These are phyloP conservation scores for Phytophthora boehmeriae DNA, from an alignment of 352 stramenopile species.

Conservation along the genomic window DNA sequence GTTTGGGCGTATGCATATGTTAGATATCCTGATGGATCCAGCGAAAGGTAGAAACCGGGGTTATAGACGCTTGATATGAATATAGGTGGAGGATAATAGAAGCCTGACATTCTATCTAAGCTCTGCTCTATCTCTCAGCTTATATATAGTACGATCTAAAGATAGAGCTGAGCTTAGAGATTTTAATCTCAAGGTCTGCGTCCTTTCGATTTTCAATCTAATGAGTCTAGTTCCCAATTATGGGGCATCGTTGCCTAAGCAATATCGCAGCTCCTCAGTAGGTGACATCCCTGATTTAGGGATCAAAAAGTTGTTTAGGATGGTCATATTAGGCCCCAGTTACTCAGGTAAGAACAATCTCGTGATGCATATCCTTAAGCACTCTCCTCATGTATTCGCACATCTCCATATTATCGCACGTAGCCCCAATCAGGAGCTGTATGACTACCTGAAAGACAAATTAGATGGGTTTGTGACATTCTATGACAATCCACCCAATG, in stretches of 20 bases:
- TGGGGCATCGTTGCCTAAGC: slow-evolving; percentile 3
- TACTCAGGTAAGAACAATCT: slow-evolving; percentile 17
- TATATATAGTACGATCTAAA: neutral
- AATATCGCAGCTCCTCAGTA: neutral
- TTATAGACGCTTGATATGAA: neutral
- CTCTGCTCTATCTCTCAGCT: neutral
- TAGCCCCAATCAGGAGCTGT: slow-evolving; percentile 3
- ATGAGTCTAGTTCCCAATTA: slow-evolving; percentile 3
- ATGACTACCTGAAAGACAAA: slow-evolving; percentile 10
- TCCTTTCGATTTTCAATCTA: no score
- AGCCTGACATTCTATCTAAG: neutral
- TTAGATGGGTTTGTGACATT: slow-evolving; percentile 6
- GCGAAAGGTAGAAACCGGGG: neutral
- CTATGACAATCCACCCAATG: slow-evolving; percentile 4
- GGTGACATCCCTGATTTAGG: slow-evolving; percentile 1
- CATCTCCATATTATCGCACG: slow-evolving; percentile 13
- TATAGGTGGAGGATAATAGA: neutral
- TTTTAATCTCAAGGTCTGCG: no score
- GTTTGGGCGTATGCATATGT: neutral
- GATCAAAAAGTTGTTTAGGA: slow-evolving; percentile 14
- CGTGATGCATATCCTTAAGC: slow-evolving; percentile 1
- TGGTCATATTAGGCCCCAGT: slow-evolving; percentile 1
- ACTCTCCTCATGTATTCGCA: slow-evolving; percentile 5
- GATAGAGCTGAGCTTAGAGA: no score
- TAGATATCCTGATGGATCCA: neutral